Evolutionary conservation across 2,329 filamentous ascomycete species (phyloP), one percentile per base, ranked within the genome.

Genomic region (Trichophyton benhamiae): DNA sequence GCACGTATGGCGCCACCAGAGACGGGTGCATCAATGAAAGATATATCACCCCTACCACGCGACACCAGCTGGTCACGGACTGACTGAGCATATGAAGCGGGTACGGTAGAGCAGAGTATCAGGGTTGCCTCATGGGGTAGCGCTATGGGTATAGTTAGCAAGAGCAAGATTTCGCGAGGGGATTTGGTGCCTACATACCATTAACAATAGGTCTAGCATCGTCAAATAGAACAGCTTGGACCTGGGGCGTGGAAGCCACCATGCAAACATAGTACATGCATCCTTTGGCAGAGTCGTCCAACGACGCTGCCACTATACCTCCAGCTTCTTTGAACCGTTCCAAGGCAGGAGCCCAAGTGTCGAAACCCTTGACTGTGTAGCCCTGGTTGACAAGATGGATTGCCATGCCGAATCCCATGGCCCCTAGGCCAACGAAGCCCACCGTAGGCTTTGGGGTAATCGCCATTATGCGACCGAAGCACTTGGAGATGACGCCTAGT

Each of bases 381-480:
- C 85, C 85, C 65, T 82, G 75, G 66, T 84, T 83, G 67, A 89
- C 77, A 53, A 91, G 81, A 70, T 89, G 81, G 63, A 83, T 87
- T 65, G 87, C 87, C 87, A 91, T 90, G 70, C 87, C 87, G 71
- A 89, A 87, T 70, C 87, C 87, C 87, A 90, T 90, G 73, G 87
- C 87, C 61, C 87, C 87, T 2, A 91, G 84, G 77, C 87, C 87
- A 65, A 87, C 85, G 74, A 89, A 89, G 65, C 83, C 81, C 60
- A 88, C 76, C 60, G 73, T 68, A 27, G 79, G 77, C 69, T 79
- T 81, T 65, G 25, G 44, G 22, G 46, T 33, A n/a, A 55, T 55
- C n/a, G 55, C 38, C 55, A 44, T 58, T 58, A n/a, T 41, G 27
- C 27, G 27, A 7, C 27, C 27, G 27, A 30, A 30, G 6, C 5